Base-by-base conservation (phyloP, 139 green algal genomes). In the Closterium sp. region DNA sequence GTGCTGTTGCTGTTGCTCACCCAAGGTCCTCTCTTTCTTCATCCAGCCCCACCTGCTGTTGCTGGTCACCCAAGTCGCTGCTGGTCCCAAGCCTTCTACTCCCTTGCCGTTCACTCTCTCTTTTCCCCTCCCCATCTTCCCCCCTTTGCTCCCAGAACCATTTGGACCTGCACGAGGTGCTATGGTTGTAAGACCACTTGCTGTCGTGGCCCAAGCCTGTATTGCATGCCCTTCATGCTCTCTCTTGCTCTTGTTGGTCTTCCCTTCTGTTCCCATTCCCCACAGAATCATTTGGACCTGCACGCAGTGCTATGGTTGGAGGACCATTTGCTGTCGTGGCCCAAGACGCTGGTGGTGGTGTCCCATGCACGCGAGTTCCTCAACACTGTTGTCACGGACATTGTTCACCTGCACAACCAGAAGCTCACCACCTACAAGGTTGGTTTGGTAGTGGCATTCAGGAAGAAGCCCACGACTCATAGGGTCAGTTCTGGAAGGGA, bases 311-410 rank as follows among this genome's bases (percentile, higher is more conserved):
- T 94, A 11, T 96, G 95, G 95, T 90, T 96, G n/a, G 95, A 96
- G 91, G 91, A 94, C 21, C 96, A 95, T 89, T 85, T 96, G 89
- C 42, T 87, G 11, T 89, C 31, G 30, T 96, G 95, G 95, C 90
- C 93, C 70, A 96, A 95, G 88, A 96, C 98, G 34, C 94, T 99
- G 45, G 95, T 99, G 30, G 97, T 99, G 30, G 98, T 99, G 34
- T 98, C 96, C 27, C 98, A 50, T 50, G 38, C 38, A 9, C 38
- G 38, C 38, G 38, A 50, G 38, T 50, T 50, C 38, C 38, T 50
- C 38, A 50, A 50, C 38, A 50, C 38, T 17, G 38, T 50, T 50
- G 38, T 50, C 38, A 50, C 38, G 11, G 94, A 95, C 91, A 94
- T 94, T 62, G 84, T 96, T 28, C 88, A 96, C 90, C 50, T 96